These are phyloP conservation scores for Crithidia expoeki DNA, from an alignment of 208 protist genomes.

Conservation along the genomic window DNA sequence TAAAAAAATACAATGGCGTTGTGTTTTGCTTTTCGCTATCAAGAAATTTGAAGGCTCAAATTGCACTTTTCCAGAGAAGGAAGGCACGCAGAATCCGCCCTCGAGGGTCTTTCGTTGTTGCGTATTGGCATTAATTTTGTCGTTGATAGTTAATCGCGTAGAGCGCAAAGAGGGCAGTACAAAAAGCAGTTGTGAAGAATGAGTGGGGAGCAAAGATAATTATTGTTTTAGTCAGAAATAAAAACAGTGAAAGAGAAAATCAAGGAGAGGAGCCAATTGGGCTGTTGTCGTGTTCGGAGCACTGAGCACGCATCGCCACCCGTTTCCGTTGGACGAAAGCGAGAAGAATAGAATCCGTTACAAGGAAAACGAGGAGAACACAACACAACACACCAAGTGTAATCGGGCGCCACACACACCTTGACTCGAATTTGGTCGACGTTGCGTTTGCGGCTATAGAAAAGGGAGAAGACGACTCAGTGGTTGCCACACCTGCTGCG, in stretches of 20 bases:
- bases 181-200: slow-evolving; percentile 11
- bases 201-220: too few relatives aligned
- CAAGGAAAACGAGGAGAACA: slow-evolving; percentile 2
- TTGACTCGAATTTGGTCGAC: background rate
- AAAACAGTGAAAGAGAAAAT: slow-evolving; percentile 14
- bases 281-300: background rate
- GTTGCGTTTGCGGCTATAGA: background rate
- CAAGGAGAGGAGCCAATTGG: background rate
- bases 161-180: too few relatives aligned
- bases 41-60: too few relatives aligned
- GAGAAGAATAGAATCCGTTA: background rate
- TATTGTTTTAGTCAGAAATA: too few relatives aligned
- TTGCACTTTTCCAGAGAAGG: too few relatives aligned
- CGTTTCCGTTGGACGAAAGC: slow-evolving; percentile 3
- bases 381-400: background rate
- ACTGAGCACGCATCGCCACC: background rate
- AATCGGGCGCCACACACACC: slow-evolving; percentile 14
- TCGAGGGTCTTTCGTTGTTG: too few relatives aligned
- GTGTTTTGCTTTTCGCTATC: too few relatives aligned
- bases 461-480: background rate
- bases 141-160: too few relatives aligned
- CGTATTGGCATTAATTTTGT: too few relatives aligned
- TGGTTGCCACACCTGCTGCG: background rate
- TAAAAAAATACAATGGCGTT: too few relatives aligned
- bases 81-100: too few relatives aligned